Evolutionary conservation across 768 basidiomycete genomes (phyloP), one percentile per base, ranked within the genome.

Genomic region (Boletellus emodensis): DNA sequence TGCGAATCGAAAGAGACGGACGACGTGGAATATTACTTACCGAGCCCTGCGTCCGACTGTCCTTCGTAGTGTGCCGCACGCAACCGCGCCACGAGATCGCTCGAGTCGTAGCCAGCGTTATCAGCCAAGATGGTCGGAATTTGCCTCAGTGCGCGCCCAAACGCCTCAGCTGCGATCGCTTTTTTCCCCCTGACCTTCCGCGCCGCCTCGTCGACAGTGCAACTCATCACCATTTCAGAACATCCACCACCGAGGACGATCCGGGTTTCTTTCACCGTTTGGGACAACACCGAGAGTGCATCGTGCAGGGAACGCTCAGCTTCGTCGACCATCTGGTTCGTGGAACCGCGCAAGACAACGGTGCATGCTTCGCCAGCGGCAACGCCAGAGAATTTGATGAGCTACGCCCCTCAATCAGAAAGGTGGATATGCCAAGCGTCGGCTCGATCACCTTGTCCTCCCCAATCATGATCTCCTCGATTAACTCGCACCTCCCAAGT

Each of bases 361-460:
- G 96, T 99, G 68, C 96, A 98, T 18, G 96, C 96, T 70, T 95
- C 85, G 12, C 95, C 95, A 17, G 95, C 94, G 12, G 94, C 94
- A 37, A 99, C 95, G 38, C 96, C 96, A 9, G 96, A 98, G 78
- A 99, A 99, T 73, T 98, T 99, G 75, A 98, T 96, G 54, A 99
- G 79, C 94, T 98, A 58, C 22, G 10, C 14, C 0, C n/a, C 18
- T 28, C 6, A 0, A 32, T 61, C 32, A 62, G 52, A 9, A 34
- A n/a, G 45, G 18, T 1, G 28, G 2, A 5, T 17, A 17, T 14
- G 18, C 4, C 4, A 34, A 15, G 18, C 28, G 13, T 22, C 36
- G 24, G 6, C 46, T 18, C 17, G 36, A 75, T 20, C 52, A 93
- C 95, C 83, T 94, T 96, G 70, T 99, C 96, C 73, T 99, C 96